These are phyloP conservation scores for Monosporascus sp. DNA, from an alignment of 2,329 filamentous ascomycete species.

Conservation along the genomic window DNA sequence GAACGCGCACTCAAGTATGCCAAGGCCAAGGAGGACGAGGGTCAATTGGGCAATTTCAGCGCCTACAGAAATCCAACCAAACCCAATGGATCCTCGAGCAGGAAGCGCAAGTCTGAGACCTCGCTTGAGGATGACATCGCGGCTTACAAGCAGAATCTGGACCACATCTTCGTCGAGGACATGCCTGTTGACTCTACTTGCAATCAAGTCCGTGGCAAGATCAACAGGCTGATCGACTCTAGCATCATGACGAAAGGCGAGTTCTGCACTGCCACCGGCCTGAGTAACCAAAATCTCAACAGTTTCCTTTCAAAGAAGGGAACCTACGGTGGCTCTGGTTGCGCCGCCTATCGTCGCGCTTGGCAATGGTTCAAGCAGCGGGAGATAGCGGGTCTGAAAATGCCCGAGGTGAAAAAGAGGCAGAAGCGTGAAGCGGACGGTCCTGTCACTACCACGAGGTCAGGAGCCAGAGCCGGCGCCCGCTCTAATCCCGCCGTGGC, in stretches of 20 bases:
- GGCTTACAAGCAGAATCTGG: conserved; percentile 16
- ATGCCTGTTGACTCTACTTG: conserved; percentile 4
- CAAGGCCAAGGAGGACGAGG: not conserved
- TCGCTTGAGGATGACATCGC: conserved; percentile 18
- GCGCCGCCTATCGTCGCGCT: conserved; percentile 5
- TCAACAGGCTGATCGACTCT: conserved; percentile 13
- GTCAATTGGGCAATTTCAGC: not conserved
- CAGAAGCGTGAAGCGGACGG: conserved; percentile 3
- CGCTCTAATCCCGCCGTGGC: not conserved
- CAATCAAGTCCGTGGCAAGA: conserved; percentile 7
- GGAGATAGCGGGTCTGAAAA: conserved; percentile 12
- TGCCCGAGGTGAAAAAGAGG: conserved; percentile 13
- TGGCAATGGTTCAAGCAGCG: conserved; percentile 15
- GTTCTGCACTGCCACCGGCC: conserved; percentile 9
- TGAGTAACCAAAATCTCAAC: conserved; percentile 3
- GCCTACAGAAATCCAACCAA: not conserved
- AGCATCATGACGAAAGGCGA: conserved; percentile 16
- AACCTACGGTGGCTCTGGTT: conserved; percentile 1
- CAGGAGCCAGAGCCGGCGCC: conserved; percentile 1
- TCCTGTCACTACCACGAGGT: not conserved
- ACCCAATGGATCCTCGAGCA: conserved; percentile 3
- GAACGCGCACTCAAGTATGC: not conserved
- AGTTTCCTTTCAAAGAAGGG: conserved; percentile 8
- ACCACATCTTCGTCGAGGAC: conserved; percentile 2
- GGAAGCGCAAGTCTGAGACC: conserved; percentile 15